A percentile compares a stretch with the other conserved stretches of the same genome.
These are phyloP conservation scores for Fistulinella cinereoalba DNA, from an alignment of 1,284 basidiomycete genomes.

Conservation along the genomic window DNA sequence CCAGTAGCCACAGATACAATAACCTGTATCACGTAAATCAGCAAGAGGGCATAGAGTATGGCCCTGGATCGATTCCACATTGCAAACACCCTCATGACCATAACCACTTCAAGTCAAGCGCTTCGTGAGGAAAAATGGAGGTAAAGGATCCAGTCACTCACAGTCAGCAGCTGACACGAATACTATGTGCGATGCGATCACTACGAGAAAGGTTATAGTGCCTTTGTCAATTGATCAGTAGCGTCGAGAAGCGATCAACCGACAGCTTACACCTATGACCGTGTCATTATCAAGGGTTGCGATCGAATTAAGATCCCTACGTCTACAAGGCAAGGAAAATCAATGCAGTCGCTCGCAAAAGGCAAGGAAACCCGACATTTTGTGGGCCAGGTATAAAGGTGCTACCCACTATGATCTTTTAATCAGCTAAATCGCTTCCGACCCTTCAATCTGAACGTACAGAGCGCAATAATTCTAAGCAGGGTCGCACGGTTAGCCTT, in stretches of 20 bases:
- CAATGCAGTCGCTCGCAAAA: not conserved
- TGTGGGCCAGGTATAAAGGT: not conserved
- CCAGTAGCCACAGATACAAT: not conserved
- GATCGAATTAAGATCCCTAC: no score
- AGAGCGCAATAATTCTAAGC: not conserved
- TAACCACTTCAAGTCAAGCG: not conserved
- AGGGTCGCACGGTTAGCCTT: not conserved
- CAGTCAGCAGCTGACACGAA: not conserved
- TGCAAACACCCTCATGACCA: not conserved
- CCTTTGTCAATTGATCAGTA: not conserved
- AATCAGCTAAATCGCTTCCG: not conserved
- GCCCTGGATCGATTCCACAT: not conserved
- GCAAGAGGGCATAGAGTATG: not conserved
- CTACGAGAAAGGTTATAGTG: not conserved
- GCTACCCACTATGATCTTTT: not conserved
- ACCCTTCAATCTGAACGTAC: not conserved
- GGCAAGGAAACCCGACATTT: not conserved
- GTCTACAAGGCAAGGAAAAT: no score
- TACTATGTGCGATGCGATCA: not conserved
- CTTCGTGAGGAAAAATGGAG: not conserved
- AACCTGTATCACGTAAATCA: not conserved
- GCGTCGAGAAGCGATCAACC: not conserved
- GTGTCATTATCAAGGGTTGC: no score
- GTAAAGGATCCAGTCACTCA: not conserved
- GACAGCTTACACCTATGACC: no score